Evolutionary conservation across 306 rosid species (phyloP), one percentile per base, ranked within the genome.

Genomic region (Elaeagnus macrophylla): DNA sequence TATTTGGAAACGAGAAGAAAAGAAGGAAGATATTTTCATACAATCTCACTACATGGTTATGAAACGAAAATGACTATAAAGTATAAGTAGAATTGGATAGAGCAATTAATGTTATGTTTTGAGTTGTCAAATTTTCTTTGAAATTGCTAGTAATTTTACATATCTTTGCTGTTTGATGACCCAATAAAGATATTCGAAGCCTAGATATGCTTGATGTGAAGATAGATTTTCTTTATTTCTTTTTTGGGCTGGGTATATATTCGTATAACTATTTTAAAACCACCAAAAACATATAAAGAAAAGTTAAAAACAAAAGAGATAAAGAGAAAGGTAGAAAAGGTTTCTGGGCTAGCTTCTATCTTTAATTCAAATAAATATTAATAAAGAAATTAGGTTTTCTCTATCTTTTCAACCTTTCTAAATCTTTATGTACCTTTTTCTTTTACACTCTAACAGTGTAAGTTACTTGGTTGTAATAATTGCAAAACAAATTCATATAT

Each of bases 331-430:
- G 51, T 25, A 60, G 63, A 67, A 51, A 69, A 53, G 36, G 62
- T 39, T 59, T 67, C 60, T 12, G 45, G 50, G 59, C 62, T 25
- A 25, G 32, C 32, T 63, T 59, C 68, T 43, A 48, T 76, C 89
- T 72, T 68, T 81, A 78, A 79, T 72, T 83, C 71, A 81, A 83
- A 76, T 70, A 52, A 71, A 61, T 60, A 75, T 39, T 54, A 67
- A 59, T 39, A 18, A 51, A 17, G 25, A 62, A 64, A 57, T 36
- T 56, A 45, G 36, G 53, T 39, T 47, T 44, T 44, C 19, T 35
- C 41, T 32, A 55, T 59, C 47, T 18, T 35, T 59, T 15, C 52
- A 17, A 32, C 63, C 43, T 67, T 76, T 53, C 61, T 45, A 37
- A 47, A 55, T 62, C 48, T 59, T 18, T 14, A 51, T 38, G 46